phyloP scores from a whole-genome alignment of 306 rosid species.

The Trichosanthes cucumerina region DNA sequence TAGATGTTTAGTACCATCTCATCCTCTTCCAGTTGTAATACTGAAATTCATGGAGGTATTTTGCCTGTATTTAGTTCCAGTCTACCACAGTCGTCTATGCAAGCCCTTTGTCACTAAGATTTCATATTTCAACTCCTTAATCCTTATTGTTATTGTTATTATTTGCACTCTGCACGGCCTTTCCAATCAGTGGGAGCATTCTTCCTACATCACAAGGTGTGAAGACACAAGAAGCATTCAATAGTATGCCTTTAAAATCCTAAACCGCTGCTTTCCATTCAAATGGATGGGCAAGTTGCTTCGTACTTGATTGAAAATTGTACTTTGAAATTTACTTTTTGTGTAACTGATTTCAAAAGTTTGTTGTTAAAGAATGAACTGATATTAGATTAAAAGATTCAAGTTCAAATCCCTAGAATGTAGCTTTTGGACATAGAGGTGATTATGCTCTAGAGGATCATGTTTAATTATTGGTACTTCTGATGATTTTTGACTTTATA shows the following conservation, averaged over 20 bases:
- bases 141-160: not conserved
- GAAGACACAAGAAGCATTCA: not conserved
- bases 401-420: not conserved
- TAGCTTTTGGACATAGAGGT: not conserved
- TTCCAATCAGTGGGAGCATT: not conserved
- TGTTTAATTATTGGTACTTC: not conserved
- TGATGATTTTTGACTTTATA: slow-evolving; percentile 9
- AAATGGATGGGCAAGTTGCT: not conserved
- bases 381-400: not conserved
- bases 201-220: not conserved
- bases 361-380: not conserved
- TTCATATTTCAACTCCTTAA: not conserved
- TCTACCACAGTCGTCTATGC: not conserved
- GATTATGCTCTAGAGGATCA: not conserved
- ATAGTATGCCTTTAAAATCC: not conserved
- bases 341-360: not conserved
- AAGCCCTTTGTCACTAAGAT: not conserved
- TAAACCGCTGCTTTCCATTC: not conserved
- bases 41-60: not conserved
- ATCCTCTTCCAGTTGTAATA: not conserved
- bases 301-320: not conserved
- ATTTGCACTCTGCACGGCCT: not conserved
- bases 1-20: not conserved
- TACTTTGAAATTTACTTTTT: not conserved
- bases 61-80: not conserved